These are phyloP conservation scores for Haematococcus lacustris DNA, from an alignment of 139 green algal genomes.

Conservation along the genomic window DNA sequence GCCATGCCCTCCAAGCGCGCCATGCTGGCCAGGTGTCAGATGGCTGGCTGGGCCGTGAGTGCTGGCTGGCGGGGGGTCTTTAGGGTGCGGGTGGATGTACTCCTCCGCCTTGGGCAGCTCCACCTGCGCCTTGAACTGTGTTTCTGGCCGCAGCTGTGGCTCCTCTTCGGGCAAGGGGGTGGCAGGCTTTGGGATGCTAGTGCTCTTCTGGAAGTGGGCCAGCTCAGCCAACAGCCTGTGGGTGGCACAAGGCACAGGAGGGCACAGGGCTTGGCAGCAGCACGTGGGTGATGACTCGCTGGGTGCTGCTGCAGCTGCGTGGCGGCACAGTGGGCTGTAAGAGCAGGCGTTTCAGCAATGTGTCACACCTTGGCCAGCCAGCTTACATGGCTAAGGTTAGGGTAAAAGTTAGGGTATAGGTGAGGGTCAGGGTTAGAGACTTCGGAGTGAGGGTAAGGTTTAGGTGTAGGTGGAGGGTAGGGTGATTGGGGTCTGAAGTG, in stretches of 20 bases:
- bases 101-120: conserved; percentile 7
- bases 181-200: background rate
- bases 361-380: too few species aligned
- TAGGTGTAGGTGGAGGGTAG: background rate
- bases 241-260: background rate
- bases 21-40: background rate
- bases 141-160: conserved; percentile 2
- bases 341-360: too few species aligned
- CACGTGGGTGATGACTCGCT: too few species aligned
- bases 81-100: background rate
- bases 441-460: background rate
- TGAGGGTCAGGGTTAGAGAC: background rate
- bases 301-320: too few species aligned
- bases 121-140: conserved; percentile 2
- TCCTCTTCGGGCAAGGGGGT: background rate
- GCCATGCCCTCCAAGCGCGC: background rate
- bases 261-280: background rate
- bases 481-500: background rate
- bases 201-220: background rate
- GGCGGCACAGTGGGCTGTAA: too few species aligned
- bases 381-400: too few species aligned
- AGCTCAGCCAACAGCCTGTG: conserved; percentile 6
- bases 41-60: background rate
- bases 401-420: background rate
- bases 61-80: background rate